phyloP scores from a whole-genome alignment of 2,329 filamentous ascomycete genomes.

The Fusarium redolens region DNA sequence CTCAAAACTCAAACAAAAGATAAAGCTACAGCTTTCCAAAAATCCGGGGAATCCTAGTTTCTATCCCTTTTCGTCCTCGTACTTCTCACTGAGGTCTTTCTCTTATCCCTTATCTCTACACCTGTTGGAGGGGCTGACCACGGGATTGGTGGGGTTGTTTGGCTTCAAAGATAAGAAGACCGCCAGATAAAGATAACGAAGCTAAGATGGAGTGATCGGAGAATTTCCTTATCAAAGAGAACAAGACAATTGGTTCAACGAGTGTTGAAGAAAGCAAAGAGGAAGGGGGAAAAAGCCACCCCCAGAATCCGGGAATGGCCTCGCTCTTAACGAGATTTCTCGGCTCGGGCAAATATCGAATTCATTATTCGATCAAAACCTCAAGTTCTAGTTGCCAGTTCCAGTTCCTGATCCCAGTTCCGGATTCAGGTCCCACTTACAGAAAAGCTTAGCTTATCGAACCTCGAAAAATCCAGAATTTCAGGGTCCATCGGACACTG shows the following conservation, averaged over 20 bases:
- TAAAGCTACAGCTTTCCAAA: conserved; percentile 17
- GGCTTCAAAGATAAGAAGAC: conserved; percentile 34
- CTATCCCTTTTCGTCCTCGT: conserved; percentile 2
- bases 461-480: neutral
- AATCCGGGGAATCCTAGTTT: conserved; percentile 24
- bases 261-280: conserved; percentile 9
- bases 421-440: conserved; percentile 15
- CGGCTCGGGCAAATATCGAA: conserved; percentile 10
- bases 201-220: conserved; percentile 8
- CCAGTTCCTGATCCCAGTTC: neutral
- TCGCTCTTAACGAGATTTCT: conserved; percentile 27
- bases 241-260: neutral
- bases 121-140: conserved; percentile 10
- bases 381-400: neutral
- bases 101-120: conserved; percentile 42
- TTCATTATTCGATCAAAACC: conserved; percentile 35
- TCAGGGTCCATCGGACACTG: conserved; percentile 42
- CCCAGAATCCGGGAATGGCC: conserved; percentile 20
- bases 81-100: conserved; percentile 5
- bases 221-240: conserved; percentile 17
- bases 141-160: conserved; percentile 41
- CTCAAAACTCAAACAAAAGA: conserved; percentile 9
- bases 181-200: neutral
- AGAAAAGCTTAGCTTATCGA: conserved; percentile 27
- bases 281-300: conserved; percentile 5